phyloP scores from a whole-genome alignment of 2,329 filamentous ascomycete species.

The Colletotrichum spaethianum region DNA sequence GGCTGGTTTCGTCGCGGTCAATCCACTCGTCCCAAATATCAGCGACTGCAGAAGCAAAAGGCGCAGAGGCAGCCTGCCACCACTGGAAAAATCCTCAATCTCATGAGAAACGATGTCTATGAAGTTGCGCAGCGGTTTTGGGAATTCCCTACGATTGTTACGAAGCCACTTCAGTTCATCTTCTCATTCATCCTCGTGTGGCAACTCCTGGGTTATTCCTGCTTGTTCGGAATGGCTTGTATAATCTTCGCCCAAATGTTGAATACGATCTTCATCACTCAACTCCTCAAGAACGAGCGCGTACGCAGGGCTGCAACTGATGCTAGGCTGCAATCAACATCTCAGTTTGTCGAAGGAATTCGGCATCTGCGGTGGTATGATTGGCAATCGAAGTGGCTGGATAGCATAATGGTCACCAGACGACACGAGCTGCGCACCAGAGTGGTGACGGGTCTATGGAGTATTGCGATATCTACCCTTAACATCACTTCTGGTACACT shows the following conservation, averaged over 20 bases:
- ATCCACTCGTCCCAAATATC: conserved; percentile 38
- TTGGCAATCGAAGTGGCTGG: conserved; percentile 84
- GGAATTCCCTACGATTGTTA: conserved; percentile 85
- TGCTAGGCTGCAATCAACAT: conserved; percentile 82
- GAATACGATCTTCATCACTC: conserved; percentile 77
- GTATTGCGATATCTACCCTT: conserved; percentile 74
- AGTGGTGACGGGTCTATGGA: conserved; percentile 75
- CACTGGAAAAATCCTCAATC: conserved; percentile 91
- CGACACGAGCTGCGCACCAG: conserved; percentile 77
- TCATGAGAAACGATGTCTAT: conserved; percentile 87
- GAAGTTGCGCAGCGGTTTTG: conserved; percentile 88
- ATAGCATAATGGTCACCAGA: conserved; percentile 76
- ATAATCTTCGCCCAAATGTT: conserved; percentile 77
- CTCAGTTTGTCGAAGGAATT: conserved; percentile 89
- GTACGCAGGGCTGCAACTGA: conserved; percentile 82
- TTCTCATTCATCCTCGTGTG: conserved; percentile 82
- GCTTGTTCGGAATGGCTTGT: conserved; percentile 79
- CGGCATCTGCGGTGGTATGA: conserved; percentile 86
- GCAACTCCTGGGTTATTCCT: conserved; percentile 85
- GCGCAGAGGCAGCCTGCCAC: conserved; percentile 74
- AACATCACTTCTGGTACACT: conserved; percentile 80
- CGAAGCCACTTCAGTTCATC: conserved; percentile 82
- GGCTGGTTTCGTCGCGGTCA: conserved; percentile 24
- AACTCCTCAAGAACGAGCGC: conserved; percentile 78
- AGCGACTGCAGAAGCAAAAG: conserved; percentile 50